A percentile compares a stretch with the other conserved stretches of the same genome.
These are phyloP conservation scores for Chlorella sp. DNA, from an alignment of 139 green algal genomes.

Conservation along the genomic window DNA sequence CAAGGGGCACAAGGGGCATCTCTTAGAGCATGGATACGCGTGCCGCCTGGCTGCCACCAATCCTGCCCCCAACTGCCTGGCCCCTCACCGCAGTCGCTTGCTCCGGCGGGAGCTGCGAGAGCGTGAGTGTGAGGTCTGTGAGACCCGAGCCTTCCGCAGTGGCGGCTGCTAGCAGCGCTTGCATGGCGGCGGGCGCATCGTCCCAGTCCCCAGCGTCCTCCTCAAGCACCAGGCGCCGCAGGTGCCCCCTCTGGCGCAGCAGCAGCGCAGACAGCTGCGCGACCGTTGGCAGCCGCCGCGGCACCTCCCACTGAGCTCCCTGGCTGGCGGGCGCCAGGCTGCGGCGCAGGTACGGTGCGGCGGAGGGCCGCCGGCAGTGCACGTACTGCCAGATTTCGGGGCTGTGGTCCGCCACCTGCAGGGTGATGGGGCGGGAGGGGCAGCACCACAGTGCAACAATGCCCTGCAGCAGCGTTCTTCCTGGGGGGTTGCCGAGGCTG, in stretches of 20 bases:
- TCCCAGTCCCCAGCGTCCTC: background rate
- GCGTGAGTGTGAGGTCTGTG: background rate
- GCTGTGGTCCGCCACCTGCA: background rate
- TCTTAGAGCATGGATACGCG: too few species aligned
- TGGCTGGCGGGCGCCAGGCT: too few species aligned
- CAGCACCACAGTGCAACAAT: background rate
- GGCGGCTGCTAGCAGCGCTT: background rate
- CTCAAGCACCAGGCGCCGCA: background rate
- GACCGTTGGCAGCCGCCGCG: background rate
- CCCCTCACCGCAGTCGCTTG: background rate
- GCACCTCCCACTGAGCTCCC: too few species aligned
- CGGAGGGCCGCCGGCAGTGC: background rate
- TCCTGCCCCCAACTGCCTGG: too few species aligned
- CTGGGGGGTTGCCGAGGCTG: too few species aligned
- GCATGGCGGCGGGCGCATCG: background rate
- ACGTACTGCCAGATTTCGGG: background rate
- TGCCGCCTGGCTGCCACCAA: too few species aligned
- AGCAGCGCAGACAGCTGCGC: background rate
- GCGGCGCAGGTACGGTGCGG: background rate
- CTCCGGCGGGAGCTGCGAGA: background rate
- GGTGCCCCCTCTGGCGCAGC: background rate
- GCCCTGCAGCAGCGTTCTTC: too few species aligned
- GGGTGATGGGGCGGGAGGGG: background rate
- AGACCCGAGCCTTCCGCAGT: slow-evolving; percentile 2
- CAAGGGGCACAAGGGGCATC: too few species aligned